phyloP scores from a whole-genome alignment of 805 yeast species.

The Candida railenensis region DNA sequence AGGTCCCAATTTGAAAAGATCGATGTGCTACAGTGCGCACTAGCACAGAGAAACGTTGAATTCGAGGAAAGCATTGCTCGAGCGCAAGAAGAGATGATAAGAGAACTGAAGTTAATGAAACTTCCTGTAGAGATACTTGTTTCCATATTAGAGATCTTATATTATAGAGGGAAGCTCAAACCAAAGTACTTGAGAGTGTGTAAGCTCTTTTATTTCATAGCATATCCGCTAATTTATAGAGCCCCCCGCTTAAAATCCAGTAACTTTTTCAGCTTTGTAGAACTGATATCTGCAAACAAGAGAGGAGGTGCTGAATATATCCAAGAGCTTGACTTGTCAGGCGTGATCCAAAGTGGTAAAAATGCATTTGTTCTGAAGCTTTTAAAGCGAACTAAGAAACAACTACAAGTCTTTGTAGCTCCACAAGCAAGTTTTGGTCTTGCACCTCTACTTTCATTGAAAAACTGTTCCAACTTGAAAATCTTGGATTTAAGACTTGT shows the following conservation, averaged over 20 bases:
- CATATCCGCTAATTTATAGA: conserved; percentile 64
- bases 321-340: conserved; percentile 65
- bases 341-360: conserved; percentile 85
- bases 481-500: conserved; percentile 80
- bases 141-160: conserved; percentile 29
- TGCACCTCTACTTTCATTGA: conserved; percentile 80
- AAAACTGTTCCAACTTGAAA: conserved; percentile 62
- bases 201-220: conserved; percentile 56
- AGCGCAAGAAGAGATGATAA: conserved; percentile 12
- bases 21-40: conserved; percentile 42
- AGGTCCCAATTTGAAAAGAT: conserved; percentile 49
- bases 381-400: conserved; percentile 70
- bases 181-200: conserved; percentile 59
- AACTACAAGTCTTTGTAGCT: conserved; percentile 71
- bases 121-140: conserved; percentile 38
- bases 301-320: conserved; percentile 58
- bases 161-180: conserved; percentile 28
- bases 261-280: conserved; percentile 74
- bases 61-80: conserved; percentile 15
- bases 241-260: conserved; percentile 61
- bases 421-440: conserved; percentile 95
- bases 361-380: conserved; percentile 86
- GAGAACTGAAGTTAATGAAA: conserved; percentile 25
- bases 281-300: conserved; percentile 52
- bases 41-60: conserved; percentile 24